A percentile compares a stretch with the other conserved stretches of the same genome.
Conservation (phyloP, 176 grass and related monocot species). For the Chloris gayana region DNA sequence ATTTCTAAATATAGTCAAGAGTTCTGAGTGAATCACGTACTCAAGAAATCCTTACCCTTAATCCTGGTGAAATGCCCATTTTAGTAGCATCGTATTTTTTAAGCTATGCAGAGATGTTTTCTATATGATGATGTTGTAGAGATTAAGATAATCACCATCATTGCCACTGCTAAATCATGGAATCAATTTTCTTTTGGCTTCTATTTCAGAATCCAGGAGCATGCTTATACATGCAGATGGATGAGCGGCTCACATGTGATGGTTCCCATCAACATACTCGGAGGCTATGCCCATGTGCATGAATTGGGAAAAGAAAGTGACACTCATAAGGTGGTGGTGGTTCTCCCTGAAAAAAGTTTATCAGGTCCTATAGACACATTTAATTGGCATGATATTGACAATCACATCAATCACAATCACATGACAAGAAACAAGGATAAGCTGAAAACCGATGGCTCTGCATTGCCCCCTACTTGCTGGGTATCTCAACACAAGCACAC, state of each 20-base stretch:
- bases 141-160: neutral
- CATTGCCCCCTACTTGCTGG: neutral
- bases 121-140: neutral
- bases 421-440: slow-evolving; percentile 18
- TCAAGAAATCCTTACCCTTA: neutral
- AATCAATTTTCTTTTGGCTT: slow-evolving; percentile 29
- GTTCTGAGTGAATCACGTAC: neutral
- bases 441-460: neutral
- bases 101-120: neutral
- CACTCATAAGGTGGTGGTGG: slow-evolving; percentile 16
- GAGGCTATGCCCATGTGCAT: slow-evolving; percentile 90
- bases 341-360: slow-evolving; percentile 18
- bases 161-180: neutral
- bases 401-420: slow-evolving; percentile 33
- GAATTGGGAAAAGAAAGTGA: slow-evolving; percentile 30
- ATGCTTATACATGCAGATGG: slow-evolving; percentile 86
- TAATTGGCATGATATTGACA: slow-evolving; percentile 29
- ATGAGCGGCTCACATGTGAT: slow-evolving; percentile 75
- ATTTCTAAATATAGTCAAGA: neutral
- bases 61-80: neutral
- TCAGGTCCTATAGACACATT: neutral
- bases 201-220: slow-evolving; percentile 83
- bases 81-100: neutral
- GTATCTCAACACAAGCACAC: neutral
- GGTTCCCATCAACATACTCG: slow-evolving; percentile 82